These are phyloP conservation scores for Bryoglossum gracile DNA, from an alignment of 495 filamentous ascomycete species.

Conservation along the genomic window DNA sequence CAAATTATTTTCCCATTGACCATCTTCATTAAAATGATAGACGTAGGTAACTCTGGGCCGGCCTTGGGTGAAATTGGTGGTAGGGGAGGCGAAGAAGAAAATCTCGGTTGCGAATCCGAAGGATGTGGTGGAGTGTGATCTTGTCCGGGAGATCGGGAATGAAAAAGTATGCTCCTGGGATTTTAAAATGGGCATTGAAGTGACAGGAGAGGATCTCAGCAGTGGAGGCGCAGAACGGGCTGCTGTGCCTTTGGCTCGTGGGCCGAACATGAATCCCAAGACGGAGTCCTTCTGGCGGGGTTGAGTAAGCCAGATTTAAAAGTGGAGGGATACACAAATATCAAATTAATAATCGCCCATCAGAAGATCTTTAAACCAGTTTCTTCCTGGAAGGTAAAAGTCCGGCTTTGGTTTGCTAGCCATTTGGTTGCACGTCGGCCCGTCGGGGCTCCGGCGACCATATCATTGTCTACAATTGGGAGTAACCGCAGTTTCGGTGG, in stretches of 20 bases:
- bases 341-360: slow-evolving; percentile 11
- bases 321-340: not conserved
- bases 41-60: slow-evolving; percentile 36
- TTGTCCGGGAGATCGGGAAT: slow-evolving; percentile 25
- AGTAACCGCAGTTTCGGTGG: not conserved
- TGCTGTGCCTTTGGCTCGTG: not conserved
- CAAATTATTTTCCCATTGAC: not conserved
- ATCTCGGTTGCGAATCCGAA: slow-evolving; percentile 37
- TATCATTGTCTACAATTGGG: slow-evolving; percentile 1
- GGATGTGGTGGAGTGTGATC: slow-evolving; percentile 26
- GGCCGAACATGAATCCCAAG: slow-evolving; percentile 4
- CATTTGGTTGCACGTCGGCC: slow-evolving; percentile 1
- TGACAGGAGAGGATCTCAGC: not conserved
- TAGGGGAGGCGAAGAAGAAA: slow-evolving; percentile 33
- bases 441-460: not conserved
- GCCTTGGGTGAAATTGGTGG: slow-evolving; percentile 28
- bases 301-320: not conserved
- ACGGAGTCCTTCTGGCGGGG: not conserved
- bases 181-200: not conserved
- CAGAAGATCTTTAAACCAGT: slow-evolving; percentile 4
- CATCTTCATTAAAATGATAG: slow-evolving; percentile 35
- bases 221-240: not conserved
- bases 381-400: not conserved
- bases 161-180: slow-evolving; percentile 5
- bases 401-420: not conserved